These are phyloP conservation scores for Trypanosoma mega DNA, from an alignment of 208 protist species.

Conservation along the genomic window DNA sequence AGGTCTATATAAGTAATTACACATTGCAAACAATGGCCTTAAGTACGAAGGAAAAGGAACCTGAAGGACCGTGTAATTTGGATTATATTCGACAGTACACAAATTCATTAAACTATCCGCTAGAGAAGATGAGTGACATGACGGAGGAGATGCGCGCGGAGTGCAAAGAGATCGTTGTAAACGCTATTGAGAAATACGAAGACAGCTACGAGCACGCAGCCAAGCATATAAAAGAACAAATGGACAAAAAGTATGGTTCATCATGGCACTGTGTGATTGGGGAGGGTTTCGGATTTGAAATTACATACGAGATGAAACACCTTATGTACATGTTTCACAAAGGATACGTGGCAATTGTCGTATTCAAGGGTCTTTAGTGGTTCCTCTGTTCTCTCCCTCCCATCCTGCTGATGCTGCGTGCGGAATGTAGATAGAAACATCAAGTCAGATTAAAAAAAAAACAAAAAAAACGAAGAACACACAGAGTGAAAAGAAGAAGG, in stretches of 20 bases:
- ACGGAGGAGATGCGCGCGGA: conserved; percentile 94
- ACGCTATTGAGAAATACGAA: conserved; percentile 91
- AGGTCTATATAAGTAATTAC: conserved; percentile 9
- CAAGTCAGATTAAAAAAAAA: no score
- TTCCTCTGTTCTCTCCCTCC: neutral
- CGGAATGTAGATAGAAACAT: neutral
- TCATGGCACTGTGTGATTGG: conserved; percentile 95
- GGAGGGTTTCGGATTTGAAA: conserved; percentile 93
- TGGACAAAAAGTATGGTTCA: conserved; percentile 95
- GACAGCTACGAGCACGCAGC: conserved; percentile 93
- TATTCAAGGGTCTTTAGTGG: conserved; percentile 92
- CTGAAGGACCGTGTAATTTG: conserved; percentile 73
- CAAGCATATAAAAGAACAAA: conserved; percentile 93
- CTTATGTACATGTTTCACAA: conserved; percentile 95
- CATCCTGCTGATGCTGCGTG: neutral
- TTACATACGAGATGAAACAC: conserved; percentile 94
- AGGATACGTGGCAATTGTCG: conserved; percentile 89
- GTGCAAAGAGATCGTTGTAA: conserved; percentile 93
- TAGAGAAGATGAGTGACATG: conserved; percentile 95
- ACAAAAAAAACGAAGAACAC: no score
- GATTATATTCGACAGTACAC: conserved; percentile 83
- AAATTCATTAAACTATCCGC: conserved; percentile 69
- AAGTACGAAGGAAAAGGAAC: conserved; percentile 67
- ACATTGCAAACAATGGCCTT: conserved; percentile 42
- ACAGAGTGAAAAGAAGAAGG: no score